phyloP scores from a whole-genome alignment of 257 asterid species.

The Coffea canephora region DNA sequence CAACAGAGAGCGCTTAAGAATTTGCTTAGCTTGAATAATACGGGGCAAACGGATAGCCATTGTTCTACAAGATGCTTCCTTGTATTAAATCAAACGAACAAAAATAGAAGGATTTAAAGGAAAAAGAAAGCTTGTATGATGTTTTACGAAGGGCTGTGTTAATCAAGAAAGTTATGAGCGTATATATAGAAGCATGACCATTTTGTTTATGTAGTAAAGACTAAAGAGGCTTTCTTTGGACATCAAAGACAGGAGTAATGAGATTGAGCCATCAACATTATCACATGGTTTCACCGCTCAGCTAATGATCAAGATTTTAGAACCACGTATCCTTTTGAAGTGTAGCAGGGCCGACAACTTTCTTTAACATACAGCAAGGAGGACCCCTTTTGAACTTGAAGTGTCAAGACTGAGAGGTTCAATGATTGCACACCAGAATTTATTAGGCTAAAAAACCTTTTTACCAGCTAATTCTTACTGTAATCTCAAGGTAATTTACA shows the following conservation, averaged over 20 bases:
- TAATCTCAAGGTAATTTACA: background rate
- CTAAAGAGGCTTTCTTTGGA: background rate
- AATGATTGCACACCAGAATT: background rate
- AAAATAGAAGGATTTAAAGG: background rate
- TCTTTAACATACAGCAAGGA: slow-evolving; percentile 3
- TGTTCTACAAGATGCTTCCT: background rate
- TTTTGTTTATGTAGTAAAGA: background rate
- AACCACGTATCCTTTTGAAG: background rate
- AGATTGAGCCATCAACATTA: background rate
- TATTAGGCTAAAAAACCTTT: background rate
- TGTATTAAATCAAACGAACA: background rate
- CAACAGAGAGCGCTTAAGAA: slow-evolving; percentile 14
- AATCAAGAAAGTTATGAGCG: background rate
- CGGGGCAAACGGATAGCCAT: slow-evolving; percentile 29
- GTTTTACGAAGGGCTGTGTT: background rate
- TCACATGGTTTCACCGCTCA: slow-evolving; percentile 9
- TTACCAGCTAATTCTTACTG: background rate
- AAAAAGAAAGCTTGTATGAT: background rate
- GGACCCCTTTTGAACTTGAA: background rate
- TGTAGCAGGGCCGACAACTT: background rate
- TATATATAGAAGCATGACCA: slow-evolving; percentile 5
- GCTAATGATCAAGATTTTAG: background rate
- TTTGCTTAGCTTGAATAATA: slow-evolving; percentile 19
- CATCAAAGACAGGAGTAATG: background rate
- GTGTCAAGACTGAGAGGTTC: background rate